These are phyloP conservation scores for Candida coleopterorum DNA, from an alignment of 805 yeast genomes.

Conservation along the genomic window DNA sequence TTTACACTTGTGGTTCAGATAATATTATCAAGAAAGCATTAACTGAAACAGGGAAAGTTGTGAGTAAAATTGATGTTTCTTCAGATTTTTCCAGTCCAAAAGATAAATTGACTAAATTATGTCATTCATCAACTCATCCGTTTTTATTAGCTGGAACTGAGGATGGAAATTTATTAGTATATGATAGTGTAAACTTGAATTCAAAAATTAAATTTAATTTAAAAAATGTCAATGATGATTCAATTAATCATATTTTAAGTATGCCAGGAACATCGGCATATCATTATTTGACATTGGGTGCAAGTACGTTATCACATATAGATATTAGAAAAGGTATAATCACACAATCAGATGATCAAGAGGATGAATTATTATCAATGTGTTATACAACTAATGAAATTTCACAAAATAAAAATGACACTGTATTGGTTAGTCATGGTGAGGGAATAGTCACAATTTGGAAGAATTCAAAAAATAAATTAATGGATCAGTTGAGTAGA, in stretches of 20 bases:
- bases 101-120: conserved; percentile 39
- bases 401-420: conserved; percentile 48
- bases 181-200: conserved; percentile 54
- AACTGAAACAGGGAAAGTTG: conserved; percentile 70
- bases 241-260: conserved; percentile 69
- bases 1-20: conserved; percentile 78
- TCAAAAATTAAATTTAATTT: conserved; percentile 43
- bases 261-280: conserved; percentile 70
- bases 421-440: conserved; percentile 80
- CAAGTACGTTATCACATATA: conserved; percentile 72
- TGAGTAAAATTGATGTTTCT: conserved; percentile 41
- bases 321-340: conserved; percentile 72
- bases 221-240: conserved; percentile 63
- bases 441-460: conserved; percentile 87
- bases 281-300: conserved; percentile 75
- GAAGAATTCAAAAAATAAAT: conserved; percentile 66
- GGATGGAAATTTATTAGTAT: conserved; percentile 58
- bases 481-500: conserved; percentile 75
- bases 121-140: conserved; percentile 43
- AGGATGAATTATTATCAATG: conserved; percentile 82
- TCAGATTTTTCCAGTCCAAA: conserved; percentile 16
- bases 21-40: conserved; percentile 70
- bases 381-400: conserved; percentile 49
- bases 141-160: conserved; percentile 63
- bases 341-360: conserved; percentile 79